These are phyloP conservation scores for Tylopilus felleus DNA, from an alignment of 768 basidiomycete species.

Conservation along the genomic window DNA sequence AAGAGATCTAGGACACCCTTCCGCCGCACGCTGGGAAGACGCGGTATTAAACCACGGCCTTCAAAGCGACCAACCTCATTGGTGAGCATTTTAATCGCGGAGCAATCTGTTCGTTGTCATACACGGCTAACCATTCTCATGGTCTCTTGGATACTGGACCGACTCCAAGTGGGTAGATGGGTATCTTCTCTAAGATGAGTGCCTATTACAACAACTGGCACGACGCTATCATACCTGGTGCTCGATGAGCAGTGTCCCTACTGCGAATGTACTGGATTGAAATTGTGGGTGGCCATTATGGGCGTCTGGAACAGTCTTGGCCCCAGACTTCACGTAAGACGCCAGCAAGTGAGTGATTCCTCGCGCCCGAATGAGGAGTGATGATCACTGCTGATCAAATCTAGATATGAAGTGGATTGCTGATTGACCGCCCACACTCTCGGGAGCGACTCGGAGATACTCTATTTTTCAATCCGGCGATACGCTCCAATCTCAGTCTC, in stretches of 20 bases:
- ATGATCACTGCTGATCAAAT: conserved; percentile 2
- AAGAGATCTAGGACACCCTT: too few relatives aligned
- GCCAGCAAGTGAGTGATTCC: not conserved
- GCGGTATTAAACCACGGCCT: not conserved
- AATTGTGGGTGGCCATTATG: not conserved
- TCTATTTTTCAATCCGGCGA: not conserved
- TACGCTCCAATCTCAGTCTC: not conserved
- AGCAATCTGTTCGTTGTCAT: not conserved
- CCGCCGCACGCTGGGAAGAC: too few relatives aligned
- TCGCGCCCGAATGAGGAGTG: not conserved
- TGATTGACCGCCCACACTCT: not conserved
- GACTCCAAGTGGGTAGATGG: not conserved
- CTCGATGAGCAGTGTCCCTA: not conserved
- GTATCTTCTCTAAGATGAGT: not conserved
- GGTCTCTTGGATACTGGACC: not conserved
- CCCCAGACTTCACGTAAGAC: not conserved
- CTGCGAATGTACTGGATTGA: not conserved
- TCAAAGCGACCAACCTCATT: not conserved
- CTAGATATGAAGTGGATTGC: not conserved
- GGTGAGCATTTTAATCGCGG: not conserved
- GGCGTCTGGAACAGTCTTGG: not conserved
- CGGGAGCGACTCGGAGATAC: not conserved
- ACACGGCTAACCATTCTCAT: not conserved
- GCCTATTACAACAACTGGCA: not conserved
- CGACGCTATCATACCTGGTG: not conserved